A percentile compares a stretch with the other conserved stretches of the same genome.
Conservation (phyloP, 371 early-diverging fungal species). For the Mucor saturninus region DNA sequence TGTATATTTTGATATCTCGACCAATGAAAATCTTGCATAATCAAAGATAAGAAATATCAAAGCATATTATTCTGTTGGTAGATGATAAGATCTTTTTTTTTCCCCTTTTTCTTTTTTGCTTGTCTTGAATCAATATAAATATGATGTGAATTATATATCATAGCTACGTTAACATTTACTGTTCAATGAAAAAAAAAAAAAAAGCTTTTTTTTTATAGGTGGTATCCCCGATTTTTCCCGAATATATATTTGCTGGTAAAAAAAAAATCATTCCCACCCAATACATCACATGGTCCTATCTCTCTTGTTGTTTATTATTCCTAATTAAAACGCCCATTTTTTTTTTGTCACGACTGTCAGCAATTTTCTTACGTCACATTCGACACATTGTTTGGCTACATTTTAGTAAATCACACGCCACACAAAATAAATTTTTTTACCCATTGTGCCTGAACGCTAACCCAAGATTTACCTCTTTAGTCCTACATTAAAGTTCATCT, state of each 20-base stretch:
- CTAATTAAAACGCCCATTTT: too few relatives aligned
- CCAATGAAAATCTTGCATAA: constrained; percentile 14
- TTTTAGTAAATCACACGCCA: too few relatives aligned
- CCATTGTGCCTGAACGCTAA: too few relatives aligned
- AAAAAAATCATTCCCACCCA: too few relatives aligned
- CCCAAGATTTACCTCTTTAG: too few relatives aligned
- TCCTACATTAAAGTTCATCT: too few relatives aligned
- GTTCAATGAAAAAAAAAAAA: neutral
- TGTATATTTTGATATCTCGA: constrained; percentile 16
- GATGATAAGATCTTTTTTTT: constrained; percentile 7
- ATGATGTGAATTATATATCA: neutral
- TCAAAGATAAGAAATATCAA: constrained; percentile 3
- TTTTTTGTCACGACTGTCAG: too few relatives aligned
- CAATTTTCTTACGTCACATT: too few relatives aligned
- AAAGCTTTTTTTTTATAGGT: neutral
- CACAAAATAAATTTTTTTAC: too few relatives aligned
- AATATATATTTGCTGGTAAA: neutral
- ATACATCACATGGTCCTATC: too few relatives aligned
- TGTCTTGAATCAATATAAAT: neutral
- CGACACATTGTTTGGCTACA: too few relatives aligned
- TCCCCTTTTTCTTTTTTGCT: neutral
- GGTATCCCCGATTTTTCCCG: constrained; percentile 7
- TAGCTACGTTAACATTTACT: neutral
- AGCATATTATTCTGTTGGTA: neutral
- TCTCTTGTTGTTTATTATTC: too few relatives aligned